A percentile compares a stretch with the other conserved stretches of the same genome.
phyloP scores from a whole-genome alignment of 768 basidiomycete genomes.

The Trametes cinnabarina region DNA sequence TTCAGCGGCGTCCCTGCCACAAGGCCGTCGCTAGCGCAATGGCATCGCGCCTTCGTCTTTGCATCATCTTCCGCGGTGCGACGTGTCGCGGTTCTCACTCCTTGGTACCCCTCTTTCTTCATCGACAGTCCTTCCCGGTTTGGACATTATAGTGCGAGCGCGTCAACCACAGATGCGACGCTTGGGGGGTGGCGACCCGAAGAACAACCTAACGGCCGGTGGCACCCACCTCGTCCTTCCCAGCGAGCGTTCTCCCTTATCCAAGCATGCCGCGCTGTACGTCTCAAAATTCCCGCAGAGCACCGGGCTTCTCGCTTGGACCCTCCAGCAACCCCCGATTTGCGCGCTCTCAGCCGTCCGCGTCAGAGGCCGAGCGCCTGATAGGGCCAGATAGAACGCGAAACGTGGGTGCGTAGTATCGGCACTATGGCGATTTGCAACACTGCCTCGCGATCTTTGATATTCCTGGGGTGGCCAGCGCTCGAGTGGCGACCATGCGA shows the following conservation, averaged over 20 bases:
- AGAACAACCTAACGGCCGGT: not conserved
- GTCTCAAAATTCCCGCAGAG: not conserved
- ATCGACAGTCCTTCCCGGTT: not conserved
- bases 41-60: not conserved
- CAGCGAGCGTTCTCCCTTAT: not conserved
- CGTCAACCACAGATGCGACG: not conserved
- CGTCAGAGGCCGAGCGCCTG: conserved; percentile 1
- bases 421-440: too few species aligned
- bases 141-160: not conserved
- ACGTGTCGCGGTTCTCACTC: not conserved
- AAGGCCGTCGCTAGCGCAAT: not conserved
- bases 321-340: not conserved
- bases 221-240: not conserved
- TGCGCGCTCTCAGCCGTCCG: not conserved
- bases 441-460: too few species aligned
- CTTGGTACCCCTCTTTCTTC: not conserved
- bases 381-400: not conserved
- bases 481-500: too few species aligned
- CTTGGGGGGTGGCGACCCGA: not conserved
- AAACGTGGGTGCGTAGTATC: not conserved
- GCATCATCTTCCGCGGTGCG: not conserved
- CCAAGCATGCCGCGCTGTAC: not conserved
- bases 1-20: not conserved
- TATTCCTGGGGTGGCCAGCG: too few species aligned
- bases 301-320: not conserved